Percentiles rank a stretch among this genome's conserved stretches.
These are phyloP conservation scores for Benincasa hispida DNA, from an alignment of 306 rosid genomes.

Conservation along the genomic window DNA sequence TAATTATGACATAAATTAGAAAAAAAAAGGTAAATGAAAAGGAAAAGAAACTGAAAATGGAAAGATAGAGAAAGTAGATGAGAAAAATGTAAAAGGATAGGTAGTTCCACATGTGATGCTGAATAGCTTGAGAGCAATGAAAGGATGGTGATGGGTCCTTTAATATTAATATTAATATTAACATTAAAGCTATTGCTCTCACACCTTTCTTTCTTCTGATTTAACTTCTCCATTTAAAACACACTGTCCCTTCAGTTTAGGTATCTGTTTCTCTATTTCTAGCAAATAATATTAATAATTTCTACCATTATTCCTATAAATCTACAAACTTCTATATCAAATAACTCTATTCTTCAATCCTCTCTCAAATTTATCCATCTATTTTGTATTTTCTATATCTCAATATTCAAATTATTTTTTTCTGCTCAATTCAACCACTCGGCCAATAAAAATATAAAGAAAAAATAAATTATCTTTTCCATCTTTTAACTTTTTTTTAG, in stretches of 20 bases:
- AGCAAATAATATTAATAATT: not conserved
- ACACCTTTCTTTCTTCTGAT: not conserved
- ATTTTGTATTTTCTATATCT: too few relatives aligned
- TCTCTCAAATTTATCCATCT: too few relatives aligned
- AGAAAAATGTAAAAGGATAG: not conserved
- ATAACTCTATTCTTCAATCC: not conserved
- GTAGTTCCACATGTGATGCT: constrained; percentile 8
- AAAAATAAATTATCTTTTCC: too few relatives aligned
- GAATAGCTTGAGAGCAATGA: not conserved
- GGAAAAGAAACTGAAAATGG: not conserved
- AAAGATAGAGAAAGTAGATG: not conserved
- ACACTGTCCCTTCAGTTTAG: not conserved
- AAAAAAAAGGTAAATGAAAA: too few relatives aligned
- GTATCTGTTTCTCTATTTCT: not conserved
- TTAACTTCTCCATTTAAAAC: not conserved
- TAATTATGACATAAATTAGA: too few relatives aligned
- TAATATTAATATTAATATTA: too few relatives aligned
- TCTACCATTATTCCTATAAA: not conserved
- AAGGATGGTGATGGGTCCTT: not conserved
- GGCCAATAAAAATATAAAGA: too few relatives aligned
- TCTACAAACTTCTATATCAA: not conserved
- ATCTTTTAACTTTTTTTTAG: too few relatives aligned
- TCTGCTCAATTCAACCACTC: too few relatives aligned
- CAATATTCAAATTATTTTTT: too few relatives aligned
- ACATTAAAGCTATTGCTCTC: not conserved